Evolutionary conservation across 2,329 filamentous ascomycete genomes (phyloP).

Genomic region (Neopestalotiopsis sp.): DNA sequence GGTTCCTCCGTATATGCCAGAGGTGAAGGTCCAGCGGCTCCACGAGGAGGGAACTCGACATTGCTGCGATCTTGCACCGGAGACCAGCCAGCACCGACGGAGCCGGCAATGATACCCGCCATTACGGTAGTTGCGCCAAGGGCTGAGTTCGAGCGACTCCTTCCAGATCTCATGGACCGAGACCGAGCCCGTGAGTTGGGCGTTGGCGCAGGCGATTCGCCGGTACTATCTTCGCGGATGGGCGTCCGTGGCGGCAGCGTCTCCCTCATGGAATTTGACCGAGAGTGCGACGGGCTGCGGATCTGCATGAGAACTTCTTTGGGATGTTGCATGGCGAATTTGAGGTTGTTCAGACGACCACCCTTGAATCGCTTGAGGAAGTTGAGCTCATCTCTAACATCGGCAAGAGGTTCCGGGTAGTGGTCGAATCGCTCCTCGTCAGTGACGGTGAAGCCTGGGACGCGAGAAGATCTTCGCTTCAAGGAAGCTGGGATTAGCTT

Average conservation of each 20-base stretch:
- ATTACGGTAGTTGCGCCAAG: slow-evolving; percentile 79
- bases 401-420: slow-evolving; percentile 75
- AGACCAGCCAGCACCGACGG: slow-evolving; percentile 78
- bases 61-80: slow-evolving; percentile 65
- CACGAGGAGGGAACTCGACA: slow-evolving; percentile 34
- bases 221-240: slow-evolving; percentile 59
- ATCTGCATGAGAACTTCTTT: slow-evolving; percentile 71
- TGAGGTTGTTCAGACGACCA: slow-evolving; percentile 80
- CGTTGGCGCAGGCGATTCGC: slow-evolving; percentile 52
- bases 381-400: slow-evolving; percentile 80
- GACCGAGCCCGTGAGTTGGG: slow-evolving; percentile 70
- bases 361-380: slow-evolving; percentile 84
- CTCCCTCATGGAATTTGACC: slow-evolving; percentile 66
- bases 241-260: slow-evolving; percentile 62
- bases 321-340: slow-evolving; percentile 78
- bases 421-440: slow-evolving; percentile 69
- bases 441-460: slow-evolving; percentile 64
- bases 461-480: slow-evolving; percentile 51
- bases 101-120: slow-evolving; percentile 82
- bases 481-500: slow-evolving; percentile 59
- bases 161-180: slow-evolving; percentile 64
- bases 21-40: slow-evolving; percentile 34
- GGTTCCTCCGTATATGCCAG: slow-evolving; percentile 43
- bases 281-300: slow-evolving; percentile 67
- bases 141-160: slow-evolving; percentile 66